These are phyloP conservation scores for Coffea canephora DNA, from an alignment of 257 asterid species.

Conservation along the genomic window DNA sequence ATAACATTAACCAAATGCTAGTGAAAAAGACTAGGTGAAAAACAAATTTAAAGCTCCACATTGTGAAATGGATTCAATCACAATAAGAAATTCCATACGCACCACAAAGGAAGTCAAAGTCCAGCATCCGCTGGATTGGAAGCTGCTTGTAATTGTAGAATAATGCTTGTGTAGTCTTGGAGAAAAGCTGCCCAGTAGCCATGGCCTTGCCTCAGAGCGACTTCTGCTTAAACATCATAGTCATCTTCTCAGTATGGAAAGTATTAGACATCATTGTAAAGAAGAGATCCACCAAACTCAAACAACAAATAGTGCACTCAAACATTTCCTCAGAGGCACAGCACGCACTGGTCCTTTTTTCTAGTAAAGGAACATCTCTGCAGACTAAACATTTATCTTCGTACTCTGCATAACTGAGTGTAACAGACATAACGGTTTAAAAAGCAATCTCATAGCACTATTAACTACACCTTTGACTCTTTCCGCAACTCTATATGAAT, in stretches of 20 bases:
- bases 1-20: conserved; percentile 7
- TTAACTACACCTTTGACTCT: neutral
- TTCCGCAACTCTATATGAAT: neutral
- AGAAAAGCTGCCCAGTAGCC: conserved; percentile 95
- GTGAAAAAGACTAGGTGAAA: conserved; percentile 11
- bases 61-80: conserved; percentile 6
- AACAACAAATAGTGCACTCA: neutral
- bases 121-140: conserved; percentile 99
- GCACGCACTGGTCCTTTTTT: conserved; percentile 1
- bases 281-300: neutral
- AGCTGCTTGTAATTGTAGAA: conserved; percentile 94
- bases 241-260: neutral
- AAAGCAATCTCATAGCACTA: neutral
- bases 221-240: conserved; percentile 38
- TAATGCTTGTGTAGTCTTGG: conserved; percentile 85
- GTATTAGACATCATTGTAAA: neutral
- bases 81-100: conserved; percentile 15
- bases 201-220: conserved; percentile 40
- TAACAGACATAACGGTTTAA: neutral
- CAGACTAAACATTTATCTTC: neutral
- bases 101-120: conserved; percentile 98
- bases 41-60: neutral
- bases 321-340: conserved; percentile 4
- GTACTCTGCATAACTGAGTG: neutral
- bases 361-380: neutral